phyloP scores from a whole-genome alignment of 352 stramenopile genomes.

The Pythium vanterpoolii region DNA sequence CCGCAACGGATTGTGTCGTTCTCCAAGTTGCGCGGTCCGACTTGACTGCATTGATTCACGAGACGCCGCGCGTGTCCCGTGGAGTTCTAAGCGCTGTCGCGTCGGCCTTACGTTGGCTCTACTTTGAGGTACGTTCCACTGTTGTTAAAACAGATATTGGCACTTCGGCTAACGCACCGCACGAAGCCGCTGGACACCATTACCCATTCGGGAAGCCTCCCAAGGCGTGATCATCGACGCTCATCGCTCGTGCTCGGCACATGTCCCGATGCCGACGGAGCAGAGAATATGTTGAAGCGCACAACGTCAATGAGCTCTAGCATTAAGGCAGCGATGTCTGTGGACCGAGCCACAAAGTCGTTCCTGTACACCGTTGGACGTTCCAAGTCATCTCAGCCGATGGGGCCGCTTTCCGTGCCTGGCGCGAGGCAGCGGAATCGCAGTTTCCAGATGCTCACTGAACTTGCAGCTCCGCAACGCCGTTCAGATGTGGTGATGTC shows the following conservation, averaged over 20 bases:
- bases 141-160: not conserved
- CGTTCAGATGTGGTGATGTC: conserved; percentile 34
- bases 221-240: conserved; percentile 42
- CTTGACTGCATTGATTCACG: conserved; percentile 69
- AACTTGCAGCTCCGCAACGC: not conserved
- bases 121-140: conserved; percentile 59
- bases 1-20: conserved; percentile 58
- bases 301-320: conserved; percentile 56
- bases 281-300: conserved; percentile 44
- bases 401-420: conserved; percentile 28
- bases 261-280: conserved; percentile 18
- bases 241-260: conserved; percentile 28
- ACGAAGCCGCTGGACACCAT: conserved; percentile 57
- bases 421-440: conserved; percentile 38
- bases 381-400: conserved; percentile 30
- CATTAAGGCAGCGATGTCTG: conserved; percentile 63
- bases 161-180: not conserved
- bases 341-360: conserved; percentile 65
- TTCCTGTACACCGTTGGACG: conserved; percentile 73
- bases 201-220: conserved; percentile 58
- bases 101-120: conserved; percentile 68
- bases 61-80: conserved; percentile 62
- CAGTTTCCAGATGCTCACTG: conserved; percentile 32
- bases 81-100: conserved; percentile 80
- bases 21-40: conserved; percentile 69